These are phyloP conservation scores for Cladochytrium replicatum DNA, from an alignment of 192 early-diverging fungal species.

Conservation along the genomic window DNA sequence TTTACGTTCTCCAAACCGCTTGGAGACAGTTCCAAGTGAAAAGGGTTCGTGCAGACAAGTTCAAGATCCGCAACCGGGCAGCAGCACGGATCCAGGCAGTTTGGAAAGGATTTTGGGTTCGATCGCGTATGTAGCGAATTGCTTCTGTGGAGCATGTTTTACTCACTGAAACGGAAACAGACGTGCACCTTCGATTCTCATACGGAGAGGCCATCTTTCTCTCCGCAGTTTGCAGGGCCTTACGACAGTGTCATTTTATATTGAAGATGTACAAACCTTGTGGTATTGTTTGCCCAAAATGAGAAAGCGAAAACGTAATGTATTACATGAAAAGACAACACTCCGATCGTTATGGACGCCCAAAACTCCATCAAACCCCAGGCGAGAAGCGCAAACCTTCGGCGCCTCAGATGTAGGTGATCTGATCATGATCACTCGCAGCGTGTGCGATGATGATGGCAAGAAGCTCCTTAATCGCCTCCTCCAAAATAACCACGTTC, in stretches of 20 bases:
- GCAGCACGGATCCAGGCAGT: slow-evolving; percentile 43
- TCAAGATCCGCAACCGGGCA: slow-evolving; percentile 40
- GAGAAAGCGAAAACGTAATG: no score
- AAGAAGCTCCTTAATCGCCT: slow-evolving; percentile 84
- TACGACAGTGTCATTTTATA: slow-evolving; percentile 42
- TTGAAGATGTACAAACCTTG: slow-evolving; percentile 45
- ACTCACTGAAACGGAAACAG: slow-evolving; percentile 11
- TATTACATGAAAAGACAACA: no score
- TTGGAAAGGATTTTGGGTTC: slow-evolving; percentile 50
- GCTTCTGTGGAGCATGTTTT: background rate
- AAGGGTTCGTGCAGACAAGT: slow-evolving; percentile 36
- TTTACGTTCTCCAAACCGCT: slow-evolving; percentile 41
- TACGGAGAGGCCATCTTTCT: slow-evolving; percentile 54
- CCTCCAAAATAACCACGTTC: slow-evolving; percentile 87
- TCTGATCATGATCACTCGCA: slow-evolving; percentile 7
- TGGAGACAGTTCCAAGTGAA: slow-evolving; percentile 31
- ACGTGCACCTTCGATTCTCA: slow-evolving; percentile 42
- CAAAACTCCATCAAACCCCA: no score
- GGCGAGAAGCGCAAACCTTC: no score
- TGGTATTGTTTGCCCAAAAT: slow-evolving; percentile 31
- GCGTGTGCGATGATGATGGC: slow-evolving; percentile 49
- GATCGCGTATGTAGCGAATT: slow-evolving; percentile 33
- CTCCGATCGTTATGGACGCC: no score
- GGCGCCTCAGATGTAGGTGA: background rate
- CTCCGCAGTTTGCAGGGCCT: slow-evolving; percentile 40